Percentiles rank a stretch among this genome's conserved stretches.
These are phyloP conservation scores for Fusarium sp. DNA, from an alignment of 2,329 filamentous ascomycete genomes.

Conservation along the genomic window DNA sequence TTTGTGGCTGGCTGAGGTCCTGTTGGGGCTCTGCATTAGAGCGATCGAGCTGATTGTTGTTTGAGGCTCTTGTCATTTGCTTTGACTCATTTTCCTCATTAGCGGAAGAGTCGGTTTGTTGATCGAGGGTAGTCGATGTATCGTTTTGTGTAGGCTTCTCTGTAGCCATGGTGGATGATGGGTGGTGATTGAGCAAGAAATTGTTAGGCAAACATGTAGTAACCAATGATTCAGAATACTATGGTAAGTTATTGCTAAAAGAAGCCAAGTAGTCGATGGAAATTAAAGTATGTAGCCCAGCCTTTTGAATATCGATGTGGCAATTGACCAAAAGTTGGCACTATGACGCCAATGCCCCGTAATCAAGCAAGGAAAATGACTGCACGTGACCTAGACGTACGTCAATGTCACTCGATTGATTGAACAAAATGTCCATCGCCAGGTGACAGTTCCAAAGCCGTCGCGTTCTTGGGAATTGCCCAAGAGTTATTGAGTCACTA, in stretches of 20 bases:
- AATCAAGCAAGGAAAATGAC: background rate
- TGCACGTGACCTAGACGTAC: background rate
- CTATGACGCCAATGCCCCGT: constrained; percentile 23
- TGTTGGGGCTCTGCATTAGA: background rate
- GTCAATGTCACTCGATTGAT: background rate
- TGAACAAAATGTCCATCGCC: background rate
- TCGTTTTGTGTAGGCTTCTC: background rate
- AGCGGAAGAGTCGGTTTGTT: background rate
- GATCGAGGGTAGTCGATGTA: background rate
- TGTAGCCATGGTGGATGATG: constrained; percentile 1
- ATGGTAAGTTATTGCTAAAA: no score
- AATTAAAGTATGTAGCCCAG: no score
- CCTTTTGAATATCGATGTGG: constrained; percentile 3
- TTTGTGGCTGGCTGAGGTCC: background rate
- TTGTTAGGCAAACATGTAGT: accelerated
- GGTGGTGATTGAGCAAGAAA: background rate
- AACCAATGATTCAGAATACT: background rate
- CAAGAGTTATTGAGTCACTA: background rate
- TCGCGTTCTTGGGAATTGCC: no score
- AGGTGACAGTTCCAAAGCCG: no score
- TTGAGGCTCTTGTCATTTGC: background rate
- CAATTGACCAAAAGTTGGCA: constrained; percentile 5
- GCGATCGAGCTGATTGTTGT: background rate
- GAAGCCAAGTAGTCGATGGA: no score
- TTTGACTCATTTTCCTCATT: background rate